Conservation (phyloP, 495 filamentous ascomycete genomes). For the Pyrenula aspistea region DNA sequence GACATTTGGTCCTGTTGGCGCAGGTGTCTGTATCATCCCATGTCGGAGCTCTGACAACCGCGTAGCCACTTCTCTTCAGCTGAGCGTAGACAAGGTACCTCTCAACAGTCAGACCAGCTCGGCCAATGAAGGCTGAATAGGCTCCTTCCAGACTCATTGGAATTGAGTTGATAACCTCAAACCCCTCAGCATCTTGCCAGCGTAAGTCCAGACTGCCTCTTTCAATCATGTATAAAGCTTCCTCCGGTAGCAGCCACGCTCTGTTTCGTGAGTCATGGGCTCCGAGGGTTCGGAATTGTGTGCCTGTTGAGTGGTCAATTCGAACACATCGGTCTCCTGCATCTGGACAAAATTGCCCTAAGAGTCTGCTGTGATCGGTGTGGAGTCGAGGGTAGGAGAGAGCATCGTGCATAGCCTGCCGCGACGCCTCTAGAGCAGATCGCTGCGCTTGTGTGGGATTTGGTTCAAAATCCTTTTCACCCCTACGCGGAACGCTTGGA, state of each 20-base stretch:
- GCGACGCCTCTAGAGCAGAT: slow-evolving; percentile 60
- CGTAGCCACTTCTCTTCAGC: slow-evolving; percentile 74
- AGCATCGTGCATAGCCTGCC: slow-evolving; percentile 84
- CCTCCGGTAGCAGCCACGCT: slow-evolving; percentile 82
- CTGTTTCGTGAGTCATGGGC: slow-evolving; percentile 41
- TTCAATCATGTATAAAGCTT: slow-evolving; percentile 81
- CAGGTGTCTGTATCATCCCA: slow-evolving; percentile 25
- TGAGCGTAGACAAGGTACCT: slow-evolving; percentile 78
- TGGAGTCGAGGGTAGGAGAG: slow-evolving; percentile 62
- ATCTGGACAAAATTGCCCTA: slow-evolving; percentile 44
- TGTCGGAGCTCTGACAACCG: slow-evolving; percentile 54
- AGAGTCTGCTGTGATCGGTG: slow-evolving; percentile 33
- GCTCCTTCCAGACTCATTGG: slow-evolving; percentile 85
- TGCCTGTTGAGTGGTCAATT: slow-evolving; percentile 25
- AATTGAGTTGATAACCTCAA: slow-evolving; percentile 18
- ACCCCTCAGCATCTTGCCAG: slow-evolving; percentile 44
- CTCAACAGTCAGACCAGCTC: slow-evolving; percentile 57
- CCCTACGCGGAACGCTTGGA: slow-evolving; percentile 58
- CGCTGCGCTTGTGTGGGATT: slow-evolving; percentile 77
- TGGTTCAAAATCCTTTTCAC: slow-evolving; percentile 93
- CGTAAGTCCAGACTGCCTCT: slow-evolving; percentile 73
- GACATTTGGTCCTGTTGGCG: not conserved
- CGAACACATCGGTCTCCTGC: slow-evolving; percentile 8
- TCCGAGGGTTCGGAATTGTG: slow-evolving; percentile 46
- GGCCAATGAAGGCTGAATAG: slow-evolving; percentile 67